Percentiles rank a stretch among this genome's conserved stretches.
Evolutionary conservation across 495 filamentous ascomycete genomes (phyloP).

Genomic region (Trichodelitschia bisporula): DNA sequence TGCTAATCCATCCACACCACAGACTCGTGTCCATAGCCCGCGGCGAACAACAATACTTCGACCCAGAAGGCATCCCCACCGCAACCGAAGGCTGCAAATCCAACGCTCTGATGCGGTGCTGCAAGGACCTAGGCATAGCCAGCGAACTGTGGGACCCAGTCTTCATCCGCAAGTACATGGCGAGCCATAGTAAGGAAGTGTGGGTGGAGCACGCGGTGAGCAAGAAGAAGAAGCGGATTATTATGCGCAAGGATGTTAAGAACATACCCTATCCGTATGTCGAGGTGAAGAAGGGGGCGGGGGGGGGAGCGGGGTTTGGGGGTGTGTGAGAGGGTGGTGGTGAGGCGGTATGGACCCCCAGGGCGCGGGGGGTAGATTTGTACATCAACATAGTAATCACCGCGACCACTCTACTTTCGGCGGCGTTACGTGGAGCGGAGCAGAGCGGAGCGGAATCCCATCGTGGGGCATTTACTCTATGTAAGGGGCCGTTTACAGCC

Average conservation of each 20-base stretch:
- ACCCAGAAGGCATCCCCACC: constrained; percentile 77
- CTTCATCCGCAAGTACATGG: constrained; percentile 53
- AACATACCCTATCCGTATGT: constrained; percentile 52
- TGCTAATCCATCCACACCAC: not conserved
- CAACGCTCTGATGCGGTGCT: constrained; percentile 88
- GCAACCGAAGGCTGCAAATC: constrained; percentile 94
- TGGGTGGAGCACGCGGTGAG: constrained; percentile 60
- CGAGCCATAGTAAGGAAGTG: constrained; percentile 45
- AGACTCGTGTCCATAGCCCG: constrained; percentile 82
- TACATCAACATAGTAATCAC: no score
- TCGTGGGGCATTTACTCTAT: no score
- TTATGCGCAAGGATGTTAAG: constrained; percentile 62
- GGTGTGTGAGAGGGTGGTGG: constrained; percentile 1
- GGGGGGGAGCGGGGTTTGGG: no score
- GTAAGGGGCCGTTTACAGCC: no score
- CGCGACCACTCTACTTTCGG: no score
- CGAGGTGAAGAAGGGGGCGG: no score
- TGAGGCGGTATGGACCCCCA: no score
- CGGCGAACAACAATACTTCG: constrained; percentile 90
- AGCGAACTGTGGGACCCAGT: constrained; percentile 92
- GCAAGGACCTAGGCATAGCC: constrained; percentile 89
- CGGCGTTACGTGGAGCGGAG: no score
- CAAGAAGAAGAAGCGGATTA: constrained; percentile 77
- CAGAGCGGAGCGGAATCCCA: no score
- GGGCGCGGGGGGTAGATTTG: no score